phyloP scores from a whole-genome alignment of 768 basidiomycete genomes.

The Russula olivacea region DNA sequence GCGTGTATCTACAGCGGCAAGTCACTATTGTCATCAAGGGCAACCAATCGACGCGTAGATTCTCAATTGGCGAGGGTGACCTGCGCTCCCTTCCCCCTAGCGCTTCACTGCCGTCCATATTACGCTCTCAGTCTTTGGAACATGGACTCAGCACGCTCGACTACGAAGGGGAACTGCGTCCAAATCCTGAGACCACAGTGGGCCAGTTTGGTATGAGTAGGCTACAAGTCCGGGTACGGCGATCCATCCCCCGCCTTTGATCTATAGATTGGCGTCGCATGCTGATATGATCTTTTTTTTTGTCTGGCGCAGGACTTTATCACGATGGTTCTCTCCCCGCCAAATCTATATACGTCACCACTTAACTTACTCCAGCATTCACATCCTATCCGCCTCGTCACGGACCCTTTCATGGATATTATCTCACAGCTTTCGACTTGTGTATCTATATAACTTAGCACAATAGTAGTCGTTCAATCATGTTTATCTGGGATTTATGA shows the following conservation, averaged over 20 bases:
- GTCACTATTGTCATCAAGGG: conserved; percentile 35
- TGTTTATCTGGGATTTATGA: background rate
- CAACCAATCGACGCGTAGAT: conserved; percentile 37
- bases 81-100: conserved; percentile 42
- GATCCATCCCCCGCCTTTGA: too few species aligned
- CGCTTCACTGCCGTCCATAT: conserved; percentile 26
- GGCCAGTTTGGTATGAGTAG: conserved; percentile 45
- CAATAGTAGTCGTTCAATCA: background rate
- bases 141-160: conserved; percentile 42
- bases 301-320: conserved; percentile 50
- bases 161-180: conserved; percentile 52
- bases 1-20: conserved; percentile 51
- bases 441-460: background rate
- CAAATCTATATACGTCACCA: conserved; percentile 34
- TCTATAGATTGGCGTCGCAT: background rate
- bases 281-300: background rate
- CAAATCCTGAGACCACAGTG: conserved; percentile 35
- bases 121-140: conserved; percentile 23
- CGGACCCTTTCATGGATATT: conserved; percentile 39
- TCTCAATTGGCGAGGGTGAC: conserved; percentile 44
- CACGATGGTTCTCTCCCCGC: conserved; percentile 41
- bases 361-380: conserved; percentile 37
- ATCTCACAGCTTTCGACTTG: background rate
- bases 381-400: conserved; percentile 52
- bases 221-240: conserved; percentile 46